phyloP scores from a whole-genome alignment of 116 monocot species.

The Zostera marina region DNA sequence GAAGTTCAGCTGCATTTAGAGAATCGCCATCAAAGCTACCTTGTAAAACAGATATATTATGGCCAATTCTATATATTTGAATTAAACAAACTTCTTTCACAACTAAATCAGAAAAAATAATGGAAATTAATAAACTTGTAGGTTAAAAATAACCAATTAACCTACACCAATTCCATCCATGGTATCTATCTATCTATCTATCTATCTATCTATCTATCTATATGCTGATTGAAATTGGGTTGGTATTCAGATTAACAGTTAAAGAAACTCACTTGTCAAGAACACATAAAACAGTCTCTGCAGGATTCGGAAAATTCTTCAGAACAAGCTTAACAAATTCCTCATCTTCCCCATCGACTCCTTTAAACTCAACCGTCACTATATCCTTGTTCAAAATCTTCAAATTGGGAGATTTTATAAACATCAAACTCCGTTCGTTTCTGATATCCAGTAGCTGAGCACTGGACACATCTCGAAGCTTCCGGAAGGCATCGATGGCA shows the following conservation, averaged over 20 bases:
- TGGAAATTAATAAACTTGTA: no score
- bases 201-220: no score
- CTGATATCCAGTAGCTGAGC: slow-evolving; percentile 76
- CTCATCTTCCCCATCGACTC: slow-evolving; percentile 47
- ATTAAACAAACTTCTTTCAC: no score
- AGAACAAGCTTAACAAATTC: slow-evolving; percentile 48
- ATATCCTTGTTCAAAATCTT: slow-evolving; percentile 44
- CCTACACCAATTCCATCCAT: no score
- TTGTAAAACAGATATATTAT: slow-evolving; percentile 32
- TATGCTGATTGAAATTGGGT: no score
- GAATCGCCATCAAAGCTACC: slow-evolving; percentile 97
- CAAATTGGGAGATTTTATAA: slow-evolving; percentile 59
- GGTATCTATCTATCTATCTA: no score
- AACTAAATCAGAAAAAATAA: no score
- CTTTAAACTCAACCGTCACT: slow-evolving; percentile 39
- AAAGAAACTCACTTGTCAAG: slow-evolving; percentile 69
- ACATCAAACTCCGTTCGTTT: slow-evolving; percentile 42
- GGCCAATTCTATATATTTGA: slow-evolving; percentile 8
- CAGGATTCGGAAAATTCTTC: slow-evolving; percentile 46
- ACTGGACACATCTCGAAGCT: slow-evolving; percentile 53
- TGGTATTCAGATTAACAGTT: not conserved
- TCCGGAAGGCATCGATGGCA: slow-evolving; percentile 55
- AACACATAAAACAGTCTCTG: slow-evolving; percentile 50
- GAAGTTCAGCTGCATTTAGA: slow-evolving; percentile 55
- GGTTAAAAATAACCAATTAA: no score